Base-by-base conservation (phyloP, 495 filamentous ascomycete genomes). In the Talaromyces borbonicus region DNA sequence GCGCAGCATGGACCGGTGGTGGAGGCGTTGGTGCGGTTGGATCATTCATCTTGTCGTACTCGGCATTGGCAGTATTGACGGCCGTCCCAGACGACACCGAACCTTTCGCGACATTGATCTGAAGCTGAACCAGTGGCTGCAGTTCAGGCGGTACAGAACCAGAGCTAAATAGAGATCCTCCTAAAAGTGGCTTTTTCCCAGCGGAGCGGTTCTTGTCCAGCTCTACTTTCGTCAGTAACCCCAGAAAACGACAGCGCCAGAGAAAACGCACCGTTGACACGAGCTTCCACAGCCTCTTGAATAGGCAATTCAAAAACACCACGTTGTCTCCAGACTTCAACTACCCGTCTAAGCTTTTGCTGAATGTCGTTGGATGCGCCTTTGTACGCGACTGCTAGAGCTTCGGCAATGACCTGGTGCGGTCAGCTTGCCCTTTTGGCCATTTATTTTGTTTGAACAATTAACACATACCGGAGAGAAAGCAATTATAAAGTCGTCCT, bases 261-360 rank as follows among this genome's bases (percentile, higher is more conserved):
- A 15, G 30, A 32, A 18, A 30, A 26, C 59, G 49, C 74, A 90
- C 85, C 90, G 47, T 87, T 82, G 16, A 97, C 68, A 22, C 81
- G 74, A 30, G 76, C 66, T 47, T 96, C 90, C 26, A 95, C 78
- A 15, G 78, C 78, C 31, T 84, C 79, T 55, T 92, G 78, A 40
- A 92, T 83, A 1, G 80, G 75, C 2, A 55, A 52, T 43, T 90
- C 85, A 53, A 99, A 99, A n/a, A 99, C 86, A 40, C 66, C 66
- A 12, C 92, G 76, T 49, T 87, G 78, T 57, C 83, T 79, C 93
- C 92, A 97, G 2, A 97, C 92, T 55, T 97, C 89, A 5, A 97
- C 77, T 8, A 96, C 90, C 18, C 92, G 78, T 37, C 81, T 74
- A 8, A 99, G 69, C 62, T 95, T 95, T 50, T 81, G 73, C 56